Evolutionary conservation across 305 asterid species (phyloP).

Genomic region (Fraxinus velutina): DNA sequence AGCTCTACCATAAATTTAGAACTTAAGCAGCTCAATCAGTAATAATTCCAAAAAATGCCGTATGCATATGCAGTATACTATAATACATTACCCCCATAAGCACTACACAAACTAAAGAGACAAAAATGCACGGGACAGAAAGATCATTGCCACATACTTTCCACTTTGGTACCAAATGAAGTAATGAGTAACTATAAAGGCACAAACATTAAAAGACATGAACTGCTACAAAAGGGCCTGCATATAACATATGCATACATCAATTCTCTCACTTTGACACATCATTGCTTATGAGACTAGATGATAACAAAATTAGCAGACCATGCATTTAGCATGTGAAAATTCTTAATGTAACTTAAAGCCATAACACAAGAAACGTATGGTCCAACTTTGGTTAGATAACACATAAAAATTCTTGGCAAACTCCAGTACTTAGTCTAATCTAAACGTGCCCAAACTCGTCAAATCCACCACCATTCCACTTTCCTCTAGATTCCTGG

Average conservation of each 20-base stretch:
- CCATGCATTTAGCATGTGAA: neutral
- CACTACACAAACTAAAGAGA: neutral
- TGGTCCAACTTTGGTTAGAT: neutral
- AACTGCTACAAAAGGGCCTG: neutral
- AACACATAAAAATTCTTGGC: neutral
- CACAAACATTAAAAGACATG: neutral
- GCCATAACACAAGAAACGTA: neutral
- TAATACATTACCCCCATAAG: neutral
- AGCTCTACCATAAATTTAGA: slow-evolving; percentile 11
- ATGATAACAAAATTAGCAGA: neutral
- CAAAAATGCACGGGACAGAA: neutral
- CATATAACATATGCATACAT: neutral
- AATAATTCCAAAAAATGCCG: neutral
- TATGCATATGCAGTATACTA: neutral
- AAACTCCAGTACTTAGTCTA: neutral
- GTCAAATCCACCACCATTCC: neutral
- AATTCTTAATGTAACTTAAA: neutral
- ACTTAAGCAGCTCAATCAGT: slow-evolving; percentile 9
- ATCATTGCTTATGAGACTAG: neutral
- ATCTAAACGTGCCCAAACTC: neutral
- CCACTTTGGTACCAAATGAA: neutral
- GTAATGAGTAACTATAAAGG: neutral
- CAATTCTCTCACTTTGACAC: neutral
- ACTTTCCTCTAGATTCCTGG: neutral
- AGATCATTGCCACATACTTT: neutral